Evolutionary conservation across 2,329 filamentous ascomycete species (phyloP).

Genomic region (Aspergillus hiratsukae): DNA sequence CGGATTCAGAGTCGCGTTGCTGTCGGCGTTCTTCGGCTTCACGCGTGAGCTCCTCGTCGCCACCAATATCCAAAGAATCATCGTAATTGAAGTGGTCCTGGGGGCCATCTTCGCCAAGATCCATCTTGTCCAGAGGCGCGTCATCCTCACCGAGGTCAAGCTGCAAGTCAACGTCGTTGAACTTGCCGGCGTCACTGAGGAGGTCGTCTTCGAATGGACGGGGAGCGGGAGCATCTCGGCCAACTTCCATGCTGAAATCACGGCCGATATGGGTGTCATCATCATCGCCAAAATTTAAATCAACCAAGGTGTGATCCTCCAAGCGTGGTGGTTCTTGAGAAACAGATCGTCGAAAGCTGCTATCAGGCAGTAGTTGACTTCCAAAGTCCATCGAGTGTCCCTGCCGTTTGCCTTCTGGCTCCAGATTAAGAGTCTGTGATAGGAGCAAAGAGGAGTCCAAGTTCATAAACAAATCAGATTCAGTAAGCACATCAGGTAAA

Average conservation of each 20-base stretch:
- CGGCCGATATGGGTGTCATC: slow-evolving; percentile 64
- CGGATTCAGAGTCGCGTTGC: slow-evolving; percentile 64
- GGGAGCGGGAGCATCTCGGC: slow-evolving; percentile 73
- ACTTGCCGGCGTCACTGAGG: slow-evolving; percentile 60
- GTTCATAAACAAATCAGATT: slow-evolving; percentile 85
- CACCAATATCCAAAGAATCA: slow-evolving; percentile 49
- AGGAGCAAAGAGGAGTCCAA: slow-evolving; percentile 77
- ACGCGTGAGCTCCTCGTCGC: slow-evolving; percentile 53
- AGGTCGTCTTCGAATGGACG: slow-evolving; percentile 54
- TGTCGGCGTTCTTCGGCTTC: slow-evolving; percentile 45
- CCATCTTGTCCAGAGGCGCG: slow-evolving; percentile 38
- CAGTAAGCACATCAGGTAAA: slow-evolving; percentile 87
- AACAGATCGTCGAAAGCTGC: slow-evolving; percentile 43
- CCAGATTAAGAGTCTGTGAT: slow-evolving; percentile 59
- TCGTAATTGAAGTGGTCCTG: slow-evolving; percentile 57
- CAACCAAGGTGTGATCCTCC: slow-evolving; percentile 68
- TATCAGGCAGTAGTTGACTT: slow-evolving; percentile 76
- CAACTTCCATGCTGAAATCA: slow-evolving; percentile 73
- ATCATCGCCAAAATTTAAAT: slow-evolving; percentile 62
- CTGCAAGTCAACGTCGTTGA: slow-evolving; percentile 51
- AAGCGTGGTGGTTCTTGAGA: slow-evolving; percentile 49
- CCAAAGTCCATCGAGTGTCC: slow-evolving; percentile 49
- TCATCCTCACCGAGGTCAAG: slow-evolving; percentile 46
- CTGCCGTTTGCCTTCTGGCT: slow-evolving; percentile 33
- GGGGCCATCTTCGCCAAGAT: slow-evolving; percentile 28